phyloP scores from a whole-genome alignment of 78 protist genomes.

The Creolimax fragrantissima region DNA sequence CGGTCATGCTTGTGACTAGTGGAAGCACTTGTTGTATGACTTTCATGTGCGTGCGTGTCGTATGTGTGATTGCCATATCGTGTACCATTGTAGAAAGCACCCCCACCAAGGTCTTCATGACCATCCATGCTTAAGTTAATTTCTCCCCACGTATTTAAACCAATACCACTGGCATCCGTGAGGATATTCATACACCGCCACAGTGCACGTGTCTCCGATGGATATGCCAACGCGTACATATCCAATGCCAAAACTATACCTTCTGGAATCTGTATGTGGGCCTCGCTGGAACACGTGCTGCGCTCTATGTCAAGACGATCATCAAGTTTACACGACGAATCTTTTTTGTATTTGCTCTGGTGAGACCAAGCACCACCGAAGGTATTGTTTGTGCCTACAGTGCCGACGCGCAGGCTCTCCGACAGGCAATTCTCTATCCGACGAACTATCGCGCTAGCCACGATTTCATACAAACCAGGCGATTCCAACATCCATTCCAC shows the following conservation, averaged over 20 bases:
- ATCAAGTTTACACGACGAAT: no score
- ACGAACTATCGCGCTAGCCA: no score
- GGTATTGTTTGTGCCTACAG: no score
- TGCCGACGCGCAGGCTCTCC: no score
- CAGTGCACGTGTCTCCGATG: background rate
- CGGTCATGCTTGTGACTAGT: background rate
- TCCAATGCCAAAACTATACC: background rate
- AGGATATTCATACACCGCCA: background rate
- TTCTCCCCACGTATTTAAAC: background rate
- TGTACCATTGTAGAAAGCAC: background rate
- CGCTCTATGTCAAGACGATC: no score
- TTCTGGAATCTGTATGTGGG: background rate
- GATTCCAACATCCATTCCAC: no score
- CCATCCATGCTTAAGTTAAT: background rate
- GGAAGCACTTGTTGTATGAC: background rate
- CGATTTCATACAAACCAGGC: no score
- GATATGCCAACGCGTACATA: background rate
- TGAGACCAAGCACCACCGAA: no score
- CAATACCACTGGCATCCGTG: background rate
- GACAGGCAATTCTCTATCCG: no score
- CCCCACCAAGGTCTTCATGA: background rate
- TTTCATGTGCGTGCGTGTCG: background rate
- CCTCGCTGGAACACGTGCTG: no score
- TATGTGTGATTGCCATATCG: background rate
- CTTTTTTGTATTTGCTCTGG: no score